These are phyloP conservation scores for Arthrobotrys pseudoclavata DNA, from an alignment of 2,329 filamentous ascomycete genomes.

Conservation along the genomic window DNA sequence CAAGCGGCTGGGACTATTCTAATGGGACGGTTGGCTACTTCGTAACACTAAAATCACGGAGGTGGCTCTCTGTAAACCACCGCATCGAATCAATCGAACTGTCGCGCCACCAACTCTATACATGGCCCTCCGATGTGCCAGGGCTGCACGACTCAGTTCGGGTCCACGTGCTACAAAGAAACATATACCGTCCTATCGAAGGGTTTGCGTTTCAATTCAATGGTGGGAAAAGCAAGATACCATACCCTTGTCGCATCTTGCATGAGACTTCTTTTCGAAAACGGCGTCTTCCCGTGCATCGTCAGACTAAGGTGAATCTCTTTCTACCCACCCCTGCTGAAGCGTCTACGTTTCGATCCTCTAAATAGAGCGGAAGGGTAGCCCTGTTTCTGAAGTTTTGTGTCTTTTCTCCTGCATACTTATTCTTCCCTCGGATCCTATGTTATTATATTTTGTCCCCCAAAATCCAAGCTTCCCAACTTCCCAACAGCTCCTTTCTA, in stretches of 20 bases:
- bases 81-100: conserved; percentile 7
- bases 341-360: conserved; percentile 31
- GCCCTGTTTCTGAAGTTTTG: conserved; percentile 22
- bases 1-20: neutral
- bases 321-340: conserved; percentile 27
- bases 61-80: neutral
- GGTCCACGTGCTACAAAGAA: conserved; percentile 59
- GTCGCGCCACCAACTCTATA: conserved; percentile 51
- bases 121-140: neutral
- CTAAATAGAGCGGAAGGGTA: conserved; percentile 50
- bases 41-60: neutral
- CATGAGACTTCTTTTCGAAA: conserved; percentile 48
- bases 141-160: conserved; percentile 47
- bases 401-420: conserved; percentile 13
- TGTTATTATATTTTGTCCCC: neutral
- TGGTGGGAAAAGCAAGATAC: conserved; percentile 31
- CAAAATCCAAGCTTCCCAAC: conserved; percentile 12
- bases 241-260: conserved; percentile 44
- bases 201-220: conserved; percentile 38
- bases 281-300: conserved; percentile 54
- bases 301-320: conserved; percentile 22
- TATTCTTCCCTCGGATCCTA: conserved; percentile 27
- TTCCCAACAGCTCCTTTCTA: neutral
- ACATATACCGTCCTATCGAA: conserved; percentile 37
- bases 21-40: conserved; percentile 1